phyloP scores from a whole-genome alignment of 2,329 filamentous ascomycete species.

The Colletotrichum sp. region DNA sequence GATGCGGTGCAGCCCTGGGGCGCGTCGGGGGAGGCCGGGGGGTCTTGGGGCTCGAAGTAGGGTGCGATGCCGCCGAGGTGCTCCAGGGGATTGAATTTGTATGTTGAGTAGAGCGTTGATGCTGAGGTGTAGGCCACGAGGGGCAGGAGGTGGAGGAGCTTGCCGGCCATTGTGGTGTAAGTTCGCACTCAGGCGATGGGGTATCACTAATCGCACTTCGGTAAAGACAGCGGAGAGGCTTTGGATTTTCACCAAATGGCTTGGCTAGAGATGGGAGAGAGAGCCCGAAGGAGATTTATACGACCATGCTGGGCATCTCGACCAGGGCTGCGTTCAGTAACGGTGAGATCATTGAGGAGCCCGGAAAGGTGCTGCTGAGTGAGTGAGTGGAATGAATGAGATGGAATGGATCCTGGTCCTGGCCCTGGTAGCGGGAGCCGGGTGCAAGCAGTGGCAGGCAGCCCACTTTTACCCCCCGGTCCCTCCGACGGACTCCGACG shows the following conservation, averaged over 20 bases:
- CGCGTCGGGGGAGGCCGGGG: constrained; percentile 44
- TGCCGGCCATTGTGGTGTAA: background rate
- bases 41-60: constrained; percentile 61
- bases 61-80: constrained; percentile 62
- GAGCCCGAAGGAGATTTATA: background rate
- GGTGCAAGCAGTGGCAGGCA: background rate
- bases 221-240: background rate
- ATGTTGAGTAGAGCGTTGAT: constrained; percentile 47
- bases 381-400: background rate
- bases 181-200: background rate
- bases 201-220: background rate
- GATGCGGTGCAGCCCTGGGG: constrained; percentile 57
- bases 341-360: constrained; percentile 7
- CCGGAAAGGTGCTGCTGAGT: background rate
- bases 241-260: background rate
- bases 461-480: background rate
- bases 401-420: background rate
- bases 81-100: constrained; percentile 57
- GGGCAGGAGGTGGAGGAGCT: background rate
- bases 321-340: background rate
- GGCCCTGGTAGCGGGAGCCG: background rate
- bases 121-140: constrained; percentile 16
- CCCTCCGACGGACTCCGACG: constrained; percentile 4
- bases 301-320: background rate
- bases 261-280: fast-evolving